These are phyloP conservation scores for Kwoniella bestiolae DNA, from an alignment of 768 basidiomycete genomes.

Conservation along the genomic window DNA sequence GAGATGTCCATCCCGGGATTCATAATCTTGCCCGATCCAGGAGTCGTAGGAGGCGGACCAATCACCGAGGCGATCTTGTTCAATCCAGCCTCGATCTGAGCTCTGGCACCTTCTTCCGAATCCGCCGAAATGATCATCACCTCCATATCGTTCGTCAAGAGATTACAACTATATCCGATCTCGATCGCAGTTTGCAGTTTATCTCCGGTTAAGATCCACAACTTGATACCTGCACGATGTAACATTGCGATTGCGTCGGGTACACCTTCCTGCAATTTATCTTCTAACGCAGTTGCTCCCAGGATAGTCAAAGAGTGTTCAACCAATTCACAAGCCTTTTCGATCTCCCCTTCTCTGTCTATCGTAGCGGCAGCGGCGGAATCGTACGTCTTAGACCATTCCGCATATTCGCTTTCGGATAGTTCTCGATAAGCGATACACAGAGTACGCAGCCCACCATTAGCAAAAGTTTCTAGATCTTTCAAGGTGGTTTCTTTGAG, in stretches of 20 bases:
- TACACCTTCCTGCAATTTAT: slow-evolving; percentile 95
- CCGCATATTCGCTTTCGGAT: slow-evolving; percentile 78
- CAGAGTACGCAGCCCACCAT: slow-evolving; percentile 85
- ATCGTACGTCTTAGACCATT: slow-evolving; percentile 81
- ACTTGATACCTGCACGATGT: slow-evolving; percentile 90
- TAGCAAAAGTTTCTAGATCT: slow-evolving; percentile 94
- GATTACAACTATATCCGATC: slow-evolving; percentile 94
- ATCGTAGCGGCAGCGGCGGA: slow-evolving; percentile 74
- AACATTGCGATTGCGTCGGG: slow-evolving; percentile 93
- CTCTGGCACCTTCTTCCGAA: slow-evolving; percentile 70
- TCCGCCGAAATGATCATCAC: slow-evolving; percentile 95
- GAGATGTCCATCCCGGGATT: slow-evolving; percentile 21
- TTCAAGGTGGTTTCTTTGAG: slow-evolving; percentile 77
- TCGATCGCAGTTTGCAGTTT: slow-evolving; percentile 98
- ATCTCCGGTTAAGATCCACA: slow-evolving; percentile 98
- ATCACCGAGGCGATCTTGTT: slow-evolving; percentile 90
- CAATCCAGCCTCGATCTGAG: slow-evolving; percentile 86
- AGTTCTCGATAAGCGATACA: slow-evolving; percentile 83
- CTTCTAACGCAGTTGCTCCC: slow-evolving; percentile 94
- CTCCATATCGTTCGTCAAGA: slow-evolving; percentile 92
- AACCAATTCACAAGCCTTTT: slow-evolving; percentile 79
- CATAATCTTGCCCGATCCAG: slow-evolving; percentile 16
- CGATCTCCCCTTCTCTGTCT: slow-evolving; percentile 88
- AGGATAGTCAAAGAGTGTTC: slow-evolving; percentile 83
- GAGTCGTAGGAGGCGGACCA: slow-evolving; percentile 65